Base-by-base conservation (phyloP, 169 alveolate species). In the Plasmodium sp. region DNA sequence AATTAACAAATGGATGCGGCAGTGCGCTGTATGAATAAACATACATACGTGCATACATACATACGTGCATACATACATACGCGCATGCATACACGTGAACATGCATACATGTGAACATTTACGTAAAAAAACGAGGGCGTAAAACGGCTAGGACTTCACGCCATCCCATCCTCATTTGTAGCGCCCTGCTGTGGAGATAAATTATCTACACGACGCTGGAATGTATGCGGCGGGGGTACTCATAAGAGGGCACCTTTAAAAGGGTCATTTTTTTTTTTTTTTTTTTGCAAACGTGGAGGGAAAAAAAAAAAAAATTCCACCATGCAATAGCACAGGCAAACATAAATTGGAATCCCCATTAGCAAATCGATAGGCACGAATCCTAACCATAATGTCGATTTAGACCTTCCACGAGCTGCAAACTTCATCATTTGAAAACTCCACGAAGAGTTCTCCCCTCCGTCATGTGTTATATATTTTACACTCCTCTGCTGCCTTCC, bases 401-500 rank as follows among this genome's bases (percentile, higher is more conserved):
- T 14, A 51, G 62, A 51, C 22, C 22, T 51, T 51, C 62, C 62
- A 51, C 31, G 27, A 56, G 39, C 22, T 18, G 58, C 39, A 54
- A 56, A 0, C 16, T 67, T 67, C 31, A 67, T 22, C 77, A n/a
- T 18, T 67, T 67, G 77, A 27, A 67, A 67, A 67, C n/a, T 67
- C 14, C 39, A 67, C 77, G 27, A 18, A 67, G 6, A 67, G 39
- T 67, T 67, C 62, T 51, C 4, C 77, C 77, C 39, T 67, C 33
- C 2, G 34, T 67, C 39, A 67, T 67, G 77, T 18, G 39, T 45
- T 2, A 75, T 85, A 85, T 48, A 85, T 85, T 22, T 74, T 85
- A 43, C 80, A 22, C n/a, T 85, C 93, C n/a, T 85, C 58, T 36
- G 86, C 93, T 39, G 81, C 93, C 41, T 48, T 75, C 67, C 80